Evolutionary conservation across 805 yeast genomes (phyloP).

Genomic region (Myxozyma udenii): DNA sequence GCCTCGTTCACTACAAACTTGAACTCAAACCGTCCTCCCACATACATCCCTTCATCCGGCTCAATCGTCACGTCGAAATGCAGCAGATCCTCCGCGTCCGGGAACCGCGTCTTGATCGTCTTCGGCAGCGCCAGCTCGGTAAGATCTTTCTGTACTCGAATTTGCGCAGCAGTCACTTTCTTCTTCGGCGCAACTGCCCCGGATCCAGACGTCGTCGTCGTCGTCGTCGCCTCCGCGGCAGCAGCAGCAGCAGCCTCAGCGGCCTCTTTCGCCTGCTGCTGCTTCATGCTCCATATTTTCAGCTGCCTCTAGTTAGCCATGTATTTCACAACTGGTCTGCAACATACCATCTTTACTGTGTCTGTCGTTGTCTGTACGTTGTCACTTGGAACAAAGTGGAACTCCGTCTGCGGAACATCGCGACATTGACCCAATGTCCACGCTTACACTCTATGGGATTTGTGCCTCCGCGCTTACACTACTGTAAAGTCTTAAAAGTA

Average conservation of each 20-base stretch:
- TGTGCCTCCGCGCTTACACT: too few species aligned
- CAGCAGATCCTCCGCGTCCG: conserved; percentile 57
- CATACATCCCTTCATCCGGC: conserved; percentile 74
- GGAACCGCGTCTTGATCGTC: conserved; percentile 52
- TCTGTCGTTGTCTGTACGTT: too few species aligned
- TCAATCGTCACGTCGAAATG: conserved; percentile 53
- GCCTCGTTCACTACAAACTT: conserved; percentile 61
- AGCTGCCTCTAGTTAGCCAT: conserved; percentile 41
- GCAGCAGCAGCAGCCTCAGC: conserved; percentile 38
- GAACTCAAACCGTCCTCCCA: conserved; percentile 67
- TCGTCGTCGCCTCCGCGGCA: conserved; percentile 19
- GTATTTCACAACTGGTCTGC: too few species aligned
- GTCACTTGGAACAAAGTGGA: too few species aligned
- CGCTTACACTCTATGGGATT: too few species aligned
- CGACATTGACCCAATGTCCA: too few species aligned
- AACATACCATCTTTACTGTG: too few species aligned
- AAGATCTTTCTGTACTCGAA: conserved; percentile 70
- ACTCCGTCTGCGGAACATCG: too few species aligned
- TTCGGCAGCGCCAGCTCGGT: conserved; percentile 64
- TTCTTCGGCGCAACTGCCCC: conserved; percentile 28
- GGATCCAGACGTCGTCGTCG: background rate
- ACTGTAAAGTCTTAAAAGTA: too few species aligned
- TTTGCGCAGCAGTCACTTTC: conserved; percentile 59
- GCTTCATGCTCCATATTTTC: conserved; percentile 58
- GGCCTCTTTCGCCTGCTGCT: conserved; percentile 52